Evolutionary conservation across 78 protist genomes (phyloP).

Genomic region (Capsaspora owczarzaki): DNA sequence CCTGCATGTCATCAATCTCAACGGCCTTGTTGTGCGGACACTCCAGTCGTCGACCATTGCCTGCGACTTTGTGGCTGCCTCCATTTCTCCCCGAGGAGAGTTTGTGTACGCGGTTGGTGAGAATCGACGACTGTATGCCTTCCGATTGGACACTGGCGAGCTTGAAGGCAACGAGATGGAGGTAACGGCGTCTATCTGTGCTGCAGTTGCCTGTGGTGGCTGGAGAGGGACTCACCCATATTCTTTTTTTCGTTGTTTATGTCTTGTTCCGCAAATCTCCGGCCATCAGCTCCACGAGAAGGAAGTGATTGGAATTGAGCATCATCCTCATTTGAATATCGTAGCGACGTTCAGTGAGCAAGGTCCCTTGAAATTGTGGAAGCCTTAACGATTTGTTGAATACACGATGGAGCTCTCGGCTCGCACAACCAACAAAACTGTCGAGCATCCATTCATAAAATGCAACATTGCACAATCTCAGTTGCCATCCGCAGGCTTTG

Average conservation of each 20-base stretch:
- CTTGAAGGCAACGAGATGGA: conserved; percentile 19
- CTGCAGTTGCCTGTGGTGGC: no score
- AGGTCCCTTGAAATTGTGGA: conserved; percentile 44
- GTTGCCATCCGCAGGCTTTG: no score
- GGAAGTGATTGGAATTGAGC: conserved; percentile 35
- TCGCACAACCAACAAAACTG: no score
- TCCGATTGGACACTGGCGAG: conserved; percentile 29
- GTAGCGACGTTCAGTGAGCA: conserved; percentile 43
- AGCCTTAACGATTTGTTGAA: background rate
- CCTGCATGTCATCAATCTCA: conserved; percentile 26
- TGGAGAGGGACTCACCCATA: background rate
- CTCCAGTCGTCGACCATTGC: background rate
- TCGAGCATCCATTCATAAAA: no score
- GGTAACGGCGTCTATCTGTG: background rate
- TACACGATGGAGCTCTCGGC: no score
- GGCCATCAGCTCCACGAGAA: background rate
- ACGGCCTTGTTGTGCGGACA: background rate
- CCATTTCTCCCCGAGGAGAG: conserved; percentile 50
- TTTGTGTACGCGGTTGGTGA: conserved; percentile 51
- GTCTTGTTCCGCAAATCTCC: background rate
- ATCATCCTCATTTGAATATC: conserved; percentile 58
- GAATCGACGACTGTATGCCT: conserved; percentile 40
- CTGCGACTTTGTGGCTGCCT: conserved; percentile 34
- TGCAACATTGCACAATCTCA: no score
- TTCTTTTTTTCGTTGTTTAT: no score